Percentiles rank a stretch among this genome's conserved stretches.
Evolutionary conservation across 345 rosid genomes (phyloP).

Genomic region (Lepidium africanum): DNA sequence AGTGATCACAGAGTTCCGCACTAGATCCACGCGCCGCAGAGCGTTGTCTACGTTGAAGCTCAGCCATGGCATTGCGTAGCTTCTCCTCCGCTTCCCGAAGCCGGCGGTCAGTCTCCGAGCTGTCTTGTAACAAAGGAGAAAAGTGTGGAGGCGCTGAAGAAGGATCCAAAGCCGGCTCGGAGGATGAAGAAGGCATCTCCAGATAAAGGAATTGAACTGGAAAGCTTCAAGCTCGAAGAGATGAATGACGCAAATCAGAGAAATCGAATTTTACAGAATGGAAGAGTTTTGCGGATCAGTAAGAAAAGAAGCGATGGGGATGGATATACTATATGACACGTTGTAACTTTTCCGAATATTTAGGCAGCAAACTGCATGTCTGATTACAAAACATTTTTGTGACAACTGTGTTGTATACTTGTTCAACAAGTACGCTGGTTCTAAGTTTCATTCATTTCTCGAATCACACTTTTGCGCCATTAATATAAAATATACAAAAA

Average conservation of each 20-base stretch:
- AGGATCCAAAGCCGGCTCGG: conserved; percentile 28
- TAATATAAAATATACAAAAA: not conserved
- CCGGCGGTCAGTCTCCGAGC: conserved; percentile 54
- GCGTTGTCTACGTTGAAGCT: conserved; percentile 82
- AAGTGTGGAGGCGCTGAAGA: conserved; percentile 16
- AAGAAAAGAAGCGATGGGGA: conserved; percentile 19
- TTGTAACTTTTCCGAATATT: no score
- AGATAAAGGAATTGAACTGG: not conserved
- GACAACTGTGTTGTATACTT: not conserved
- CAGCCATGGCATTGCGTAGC: conserved; percentile 82
- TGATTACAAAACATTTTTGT: not conserved
- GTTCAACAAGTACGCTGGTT: not conserved
- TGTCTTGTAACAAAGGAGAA: conserved; percentile 26
- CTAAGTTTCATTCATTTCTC: not conserved
- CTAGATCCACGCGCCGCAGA: conserved; percentile 35
- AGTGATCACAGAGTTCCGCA: conserved; percentile 68
- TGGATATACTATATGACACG: conserved; percentile 26
- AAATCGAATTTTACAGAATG: not conserved
- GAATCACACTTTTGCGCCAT: not conserved
- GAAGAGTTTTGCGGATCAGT: conserved; percentile 15
- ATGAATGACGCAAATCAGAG: not conserved
- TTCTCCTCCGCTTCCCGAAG: conserved; percentile 92
- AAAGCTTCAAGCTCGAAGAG: not conserved
- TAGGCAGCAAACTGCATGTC: no score
- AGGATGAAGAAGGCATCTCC: conserved; percentile 20